Evolutionary conservation across 2,329 filamentous ascomycete genomes (phyloP), one percentile per base, ranked within the genome.

Genomic region (Colletotrichum sp.): DNA sequence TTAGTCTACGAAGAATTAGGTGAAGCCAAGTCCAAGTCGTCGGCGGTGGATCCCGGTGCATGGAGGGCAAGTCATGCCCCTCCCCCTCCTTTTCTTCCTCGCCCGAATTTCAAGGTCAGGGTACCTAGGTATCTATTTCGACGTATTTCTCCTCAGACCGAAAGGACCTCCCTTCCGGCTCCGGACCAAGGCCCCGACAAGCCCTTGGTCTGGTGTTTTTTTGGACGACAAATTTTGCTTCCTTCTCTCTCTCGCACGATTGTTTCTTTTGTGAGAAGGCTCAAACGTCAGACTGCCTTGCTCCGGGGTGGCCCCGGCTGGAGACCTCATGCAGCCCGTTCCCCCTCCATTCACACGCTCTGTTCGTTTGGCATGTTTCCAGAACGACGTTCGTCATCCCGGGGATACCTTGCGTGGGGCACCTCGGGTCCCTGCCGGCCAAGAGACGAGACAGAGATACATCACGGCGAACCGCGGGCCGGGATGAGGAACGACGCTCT

Each of bases 51-150:
- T 55, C 71, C 59, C 72, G 67, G 59, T 65, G 65, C 60, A 81
- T 81, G 78, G 64, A 71, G 76, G 62, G 72, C 76, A 80, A 78
- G 81, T 81, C 81, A 81, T 80, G 78, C 79, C 77, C 77, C 77
- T 80, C 73, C 79, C 78, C 80, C 79, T 64, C 77, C 78, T 76
- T 67, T 55, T 26, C n/a, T 55, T 26, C n/a, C 26, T 32, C 12
- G 10, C 16, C 34, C 34, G 24, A 13, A 55, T 21, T 67, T 16
- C 30, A 13, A 55, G 39, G 36, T 49, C 26, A 24, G 13, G 16
- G 36, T 32, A 8, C 18, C 66, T 57, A 44, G 36, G 39, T 49
- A 49, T n/a, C 39, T 49, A 49, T 5, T n/a, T 44, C 5, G 16
- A 44, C 2, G 36, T 44, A 18, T 44, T 44, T n/a, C 18, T 44